Evolutionary conservation across 768 basidiomycete genomes (phyloP).

Genomic region (Termitomyces sp.): DNA sequence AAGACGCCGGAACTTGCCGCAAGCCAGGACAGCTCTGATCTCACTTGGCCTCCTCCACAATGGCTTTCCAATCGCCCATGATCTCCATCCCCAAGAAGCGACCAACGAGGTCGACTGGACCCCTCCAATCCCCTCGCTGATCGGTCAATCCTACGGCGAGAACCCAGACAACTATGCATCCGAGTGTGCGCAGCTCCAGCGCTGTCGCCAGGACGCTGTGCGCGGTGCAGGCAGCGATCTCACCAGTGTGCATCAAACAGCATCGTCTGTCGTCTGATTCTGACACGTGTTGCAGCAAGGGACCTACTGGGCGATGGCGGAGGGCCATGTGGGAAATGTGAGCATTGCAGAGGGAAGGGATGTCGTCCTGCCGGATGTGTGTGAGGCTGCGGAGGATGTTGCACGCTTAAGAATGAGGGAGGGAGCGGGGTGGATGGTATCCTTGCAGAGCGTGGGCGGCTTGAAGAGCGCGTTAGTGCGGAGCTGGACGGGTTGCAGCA

Average conservation of each 20-base stretch:
- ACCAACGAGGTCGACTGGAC: slow-evolving; percentile 98
- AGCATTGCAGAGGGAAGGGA: slow-evolving; percentile 25
- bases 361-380: slow-evolving; percentile 63
- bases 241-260: slow-evolving; percentile 50
- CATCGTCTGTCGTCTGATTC: too few species aligned
- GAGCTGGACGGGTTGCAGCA: slow-evolving; percentile 59
- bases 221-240: slow-evolving; percentile 93
- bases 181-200: slow-evolving; percentile 80
- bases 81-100: slow-evolving; percentile 87
- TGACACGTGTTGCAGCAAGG: slow-evolving; percentile 43
- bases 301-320: slow-evolving; percentile 78
- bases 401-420: slow-evolving; percentile 66
- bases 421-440: slow-evolving; percentile 59
- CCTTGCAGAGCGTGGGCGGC: slow-evolving; percentile 49
- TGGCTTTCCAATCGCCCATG: slow-evolving; percentile 83
- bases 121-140: slow-evolving; percentile 75
- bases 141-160: slow-evolving; percentile 92
- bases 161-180: slow-evolving; percentile 81
- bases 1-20: slow-evolving; percentile 27
- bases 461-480: slow-evolving; percentile 50
- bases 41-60: slow-evolving; percentile 16
- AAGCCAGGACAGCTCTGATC: neutral
- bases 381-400: slow-evolving; percentile 74
- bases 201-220: slow-evolving; percentile 94
- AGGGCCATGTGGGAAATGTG: slow-evolving; percentile 54